Conservation (phyloP, 2,329 filamentous ascomycete genomes). For the Fusarium phyllophilum region DNA sequence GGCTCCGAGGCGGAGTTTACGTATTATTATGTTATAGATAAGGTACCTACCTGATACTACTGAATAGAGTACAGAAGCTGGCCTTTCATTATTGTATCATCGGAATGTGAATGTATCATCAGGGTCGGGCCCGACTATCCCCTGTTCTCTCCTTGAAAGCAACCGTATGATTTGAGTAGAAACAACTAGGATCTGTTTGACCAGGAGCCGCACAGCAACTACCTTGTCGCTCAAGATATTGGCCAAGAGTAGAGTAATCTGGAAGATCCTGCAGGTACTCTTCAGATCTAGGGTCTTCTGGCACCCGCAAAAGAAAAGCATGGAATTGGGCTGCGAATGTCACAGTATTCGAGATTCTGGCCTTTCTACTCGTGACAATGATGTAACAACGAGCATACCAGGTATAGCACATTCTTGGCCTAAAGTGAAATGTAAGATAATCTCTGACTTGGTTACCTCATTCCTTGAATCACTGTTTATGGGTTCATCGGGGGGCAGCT, state of each 20-base stretch:
- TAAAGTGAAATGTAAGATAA: not conserved
- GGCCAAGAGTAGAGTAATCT: not conserved
- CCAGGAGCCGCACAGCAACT: too few relatives aligned
- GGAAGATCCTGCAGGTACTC: not conserved
- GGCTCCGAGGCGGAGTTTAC: slow-evolving; percentile 24
- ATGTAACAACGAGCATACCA: too few relatives aligned
- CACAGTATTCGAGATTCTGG: too few relatives aligned
- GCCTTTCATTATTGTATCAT: not conserved
- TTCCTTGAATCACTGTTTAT: not conserved
- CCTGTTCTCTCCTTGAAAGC: not conserved
- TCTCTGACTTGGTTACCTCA: not conserved
- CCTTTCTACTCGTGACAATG: not conserved
- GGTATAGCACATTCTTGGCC: not conserved
- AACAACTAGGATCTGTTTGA: not conserved
- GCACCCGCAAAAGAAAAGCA: not conserved
- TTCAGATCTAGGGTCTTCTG: not conserved
- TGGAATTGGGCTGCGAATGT: not conserved
- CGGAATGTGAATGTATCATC: not conserved
- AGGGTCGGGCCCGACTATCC: not conserved
- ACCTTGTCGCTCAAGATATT: not conserved
- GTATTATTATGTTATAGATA: not conserved
- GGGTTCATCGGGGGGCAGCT: not conserved
- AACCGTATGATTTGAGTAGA: not conserved
- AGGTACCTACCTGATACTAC: not conserved
- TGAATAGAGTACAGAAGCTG: not conserved